Evolutionary conservation across 179 eudicot genomes (phyloP).

Genomic region (Corrigiola litoralis): DNA sequence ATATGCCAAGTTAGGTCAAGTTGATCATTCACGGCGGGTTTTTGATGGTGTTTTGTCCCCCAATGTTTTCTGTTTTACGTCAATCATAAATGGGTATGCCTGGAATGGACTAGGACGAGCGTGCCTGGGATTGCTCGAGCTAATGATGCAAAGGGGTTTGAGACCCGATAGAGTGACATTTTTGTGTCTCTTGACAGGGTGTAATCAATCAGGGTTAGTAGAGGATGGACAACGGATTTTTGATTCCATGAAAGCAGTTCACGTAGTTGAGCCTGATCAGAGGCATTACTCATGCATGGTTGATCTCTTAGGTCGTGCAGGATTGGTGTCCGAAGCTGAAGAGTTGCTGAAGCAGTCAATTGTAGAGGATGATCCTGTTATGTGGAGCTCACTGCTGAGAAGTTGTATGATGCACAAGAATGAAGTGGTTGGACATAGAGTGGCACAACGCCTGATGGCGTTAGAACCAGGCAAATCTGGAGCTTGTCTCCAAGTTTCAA

Average conservation of each 20-base stretch:
- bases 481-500: conserved; percentile 48
- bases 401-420: conserved; percentile 61
- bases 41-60: conserved; percentile 39
- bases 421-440: conserved; percentile 44
- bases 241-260: conserved; percentile 39
- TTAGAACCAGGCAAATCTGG: conserved; percentile 46
- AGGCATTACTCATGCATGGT: conserved; percentile 69
- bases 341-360: conserved; percentile 41
- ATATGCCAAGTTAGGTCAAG: conserved; percentile 55
- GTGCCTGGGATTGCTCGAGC: conserved; percentile 40
- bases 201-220: conserved; percentile 59
- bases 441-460: conserved; percentile 39
- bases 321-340: conserved; percentile 67
- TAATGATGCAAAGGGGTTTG: conserved; percentile 48
- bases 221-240: conserved; percentile 52
- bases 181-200: conserved; percentile 57
- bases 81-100: conserved; percentile 62
- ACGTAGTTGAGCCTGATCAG: conserved; percentile 48
- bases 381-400: conserved; percentile 66
- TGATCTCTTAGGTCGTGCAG: conserved; percentile 67
- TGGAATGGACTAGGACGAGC: conserved; percentile 57
- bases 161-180: conserved; percentile 64
- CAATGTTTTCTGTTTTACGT: conserved; percentile 57
- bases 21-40: conserved; percentile 36
- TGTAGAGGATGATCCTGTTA: conserved; percentile 27